These are phyloP conservation scores for Tetrahymena malaccensis DNA, from an alignment of 73 alveolate genomes.

Conservation along the genomic window DNA sequence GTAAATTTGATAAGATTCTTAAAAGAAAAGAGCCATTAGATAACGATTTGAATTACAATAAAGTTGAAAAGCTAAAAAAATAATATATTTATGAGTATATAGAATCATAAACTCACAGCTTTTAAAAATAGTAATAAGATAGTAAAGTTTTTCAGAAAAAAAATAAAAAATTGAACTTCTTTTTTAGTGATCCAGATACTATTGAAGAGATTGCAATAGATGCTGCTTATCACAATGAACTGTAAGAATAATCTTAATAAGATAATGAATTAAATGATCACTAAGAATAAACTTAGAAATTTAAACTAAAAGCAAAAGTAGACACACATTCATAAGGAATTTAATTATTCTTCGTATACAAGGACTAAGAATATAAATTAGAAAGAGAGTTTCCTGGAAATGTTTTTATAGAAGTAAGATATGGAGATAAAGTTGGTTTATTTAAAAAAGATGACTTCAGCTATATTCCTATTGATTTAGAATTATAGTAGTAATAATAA, in stretches of 20 bases:
- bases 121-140: background rate
- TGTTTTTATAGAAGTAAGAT: background rate
- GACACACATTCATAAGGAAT: background rate
- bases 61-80: background rate
- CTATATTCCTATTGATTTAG: background rate
- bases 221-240: background rate
- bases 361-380: background rate
- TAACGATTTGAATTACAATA: background rate
- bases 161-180: background rate
- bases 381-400: background rate
- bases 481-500: too few relatives aligned
- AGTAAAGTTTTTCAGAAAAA: background rate
- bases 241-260: too few relatives aligned
- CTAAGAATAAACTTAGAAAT: background rate
- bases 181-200: background rate
- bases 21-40: background rate
- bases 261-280: background rate
- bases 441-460: background rate
- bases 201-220: background rate
- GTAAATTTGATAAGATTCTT: background rate
- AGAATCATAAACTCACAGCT: background rate
- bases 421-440: background rate
- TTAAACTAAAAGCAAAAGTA: background rate
- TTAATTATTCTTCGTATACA: background rate
- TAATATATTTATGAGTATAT: background rate